A percentile compares a stretch with the other conserved stretches of the same genome.
These are phyloP conservation scores for Cadophora sp. DNA, from an alignment of 2,329 filamentous ascomycete species.

Conservation along the genomic window DNA sequence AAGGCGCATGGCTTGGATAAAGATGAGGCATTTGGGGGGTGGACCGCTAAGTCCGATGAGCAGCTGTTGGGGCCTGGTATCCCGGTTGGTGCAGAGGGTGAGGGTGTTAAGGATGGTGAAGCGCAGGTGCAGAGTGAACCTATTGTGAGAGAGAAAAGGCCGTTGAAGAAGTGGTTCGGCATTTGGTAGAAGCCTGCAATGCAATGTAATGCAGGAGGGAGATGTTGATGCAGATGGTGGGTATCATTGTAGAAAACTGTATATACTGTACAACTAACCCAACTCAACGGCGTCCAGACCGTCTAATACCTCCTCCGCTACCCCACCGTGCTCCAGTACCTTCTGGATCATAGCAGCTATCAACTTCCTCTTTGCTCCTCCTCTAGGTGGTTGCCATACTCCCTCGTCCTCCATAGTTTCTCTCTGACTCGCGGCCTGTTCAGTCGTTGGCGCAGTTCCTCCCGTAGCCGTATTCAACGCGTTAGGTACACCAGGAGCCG, in stretches of 20 bases:
- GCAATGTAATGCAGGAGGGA: background rate
- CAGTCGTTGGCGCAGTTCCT: slow-evolving; percentile 49
- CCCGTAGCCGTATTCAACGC: slow-evolving; percentile 62
- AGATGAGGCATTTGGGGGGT: slow-evolving; percentile 60
- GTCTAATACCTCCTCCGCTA: slow-evolving; percentile 85
- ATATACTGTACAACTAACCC: slow-evolving; percentile 50
- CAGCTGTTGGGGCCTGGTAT: slow-evolving; percentile 45
- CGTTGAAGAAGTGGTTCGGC: slow-evolving; percentile 82
- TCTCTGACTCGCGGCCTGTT: slow-evolving; percentile 50
- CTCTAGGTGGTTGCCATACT: slow-evolving; percentile 86
- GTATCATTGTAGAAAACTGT: slow-evolving; percentile 33
- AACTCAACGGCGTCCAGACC: slow-evolving; percentile 80
- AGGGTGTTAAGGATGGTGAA: slow-evolving; percentile 31
- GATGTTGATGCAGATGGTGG: slow-evolving; percentile 13
- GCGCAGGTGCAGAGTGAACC: slow-evolving; percentile 47
- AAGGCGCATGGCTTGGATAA: slow-evolving; percentile 83
- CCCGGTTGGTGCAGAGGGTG: slow-evolving; percentile 36
- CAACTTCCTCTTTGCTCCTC: slow-evolving; percentile 78
- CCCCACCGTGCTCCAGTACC: slow-evolving; percentile 77
- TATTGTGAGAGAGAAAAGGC: slow-evolving; percentile 54
- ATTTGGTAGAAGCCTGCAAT: slow-evolving; percentile 78
- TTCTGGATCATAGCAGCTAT: slow-evolving; percentile 78
- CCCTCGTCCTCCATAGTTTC: slow-evolving; percentile 68
- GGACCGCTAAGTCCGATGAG: slow-evolving; percentile 50
- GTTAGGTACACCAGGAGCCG: slow-evolving; percentile 73